A percentile compares a stretch with the other conserved stretches of the same genome.
phyloP scores from a whole-genome alignment of 306 rosid genomes.

The Luffa aegyptiaca region DNA sequence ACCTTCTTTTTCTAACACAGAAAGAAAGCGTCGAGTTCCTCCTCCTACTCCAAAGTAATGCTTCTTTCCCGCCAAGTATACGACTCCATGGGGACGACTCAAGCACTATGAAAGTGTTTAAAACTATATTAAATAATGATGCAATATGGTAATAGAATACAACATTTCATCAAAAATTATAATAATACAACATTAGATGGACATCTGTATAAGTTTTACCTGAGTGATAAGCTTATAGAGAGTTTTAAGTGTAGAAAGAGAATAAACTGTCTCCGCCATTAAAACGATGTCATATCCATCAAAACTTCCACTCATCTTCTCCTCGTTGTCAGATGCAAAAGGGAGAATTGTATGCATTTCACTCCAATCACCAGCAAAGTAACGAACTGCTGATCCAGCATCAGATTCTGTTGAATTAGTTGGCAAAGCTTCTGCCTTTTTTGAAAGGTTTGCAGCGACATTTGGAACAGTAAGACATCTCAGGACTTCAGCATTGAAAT shows the following conservation, averaged over 20 bases:
- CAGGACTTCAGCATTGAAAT: slow-evolving; percentile 83
- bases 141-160: background rate
- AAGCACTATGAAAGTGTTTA: slow-evolving; percentile 33
- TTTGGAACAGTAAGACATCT: slow-evolving; percentile 74
- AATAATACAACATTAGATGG: slow-evolving; percentile 1
- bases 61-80: slow-evolving; percentile 87
- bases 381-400: slow-evolving; percentile 34
- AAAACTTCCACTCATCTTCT: slow-evolving; percentile 6
- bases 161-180: background rate
- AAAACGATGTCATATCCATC: slow-evolving; percentile 72
- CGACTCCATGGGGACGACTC: slow-evolving; percentile 42
- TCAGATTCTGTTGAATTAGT: slow-evolving; percentile 22
- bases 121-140: background rate
- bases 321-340: slow-evolving; percentile 18
- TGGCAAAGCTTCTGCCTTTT: slow-evolving; percentile 13
- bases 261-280: slow-evolving; percentile 96
- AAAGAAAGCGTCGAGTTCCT: slow-evolving; percentile 62
- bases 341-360: slow-evolving; percentile 70
- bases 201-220: slow-evolving; percentile 33
- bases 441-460: slow-evolving; percentile 45
- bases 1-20: slow-evolving; percentile 77
- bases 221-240: slow-evolving; percentile 75
- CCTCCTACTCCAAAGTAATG: slow-evolving; percentile 98
- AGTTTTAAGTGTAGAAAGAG: slow-evolving; percentile 47
- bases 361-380: slow-evolving; percentile 91